Evolutionary conservation across 2,329 filamentous ascomycete genomes (phyloP), one percentile per base, ranked within the genome.

Genomic region (Verticillium dahliae): DNA sequence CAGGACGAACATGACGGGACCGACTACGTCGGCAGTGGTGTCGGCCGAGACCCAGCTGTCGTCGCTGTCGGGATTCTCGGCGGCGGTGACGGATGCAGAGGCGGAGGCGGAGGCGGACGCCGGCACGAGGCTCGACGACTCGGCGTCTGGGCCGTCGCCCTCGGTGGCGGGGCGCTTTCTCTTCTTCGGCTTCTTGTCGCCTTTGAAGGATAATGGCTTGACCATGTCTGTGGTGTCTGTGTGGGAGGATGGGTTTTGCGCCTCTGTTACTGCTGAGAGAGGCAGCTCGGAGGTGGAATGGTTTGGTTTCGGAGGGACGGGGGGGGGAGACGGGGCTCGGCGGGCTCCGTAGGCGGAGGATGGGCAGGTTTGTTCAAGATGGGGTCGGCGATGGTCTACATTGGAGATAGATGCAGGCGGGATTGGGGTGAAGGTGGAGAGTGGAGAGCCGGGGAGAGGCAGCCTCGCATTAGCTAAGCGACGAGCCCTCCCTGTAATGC

Each of bases 101-200:
- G 63, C 11, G 41, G 35, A 61, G 60, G 65, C 64, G 56, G 61
- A 45, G 56, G 31, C 60, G 63, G 65, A 67, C 59, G 64, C 60
- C 59, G 58, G 61, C 34, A n/a, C 73, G 18, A 50, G n/a, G 18
- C 45, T 50, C 4, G 45, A 50, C 2, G 18, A 22, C 5, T 50
- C 45, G 45, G 45, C 6, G 4, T 27, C 45, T 22, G 45, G 45
- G 13, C 75, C 73, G 34, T 79, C 75, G 63, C 81, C 77, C 54
- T 85, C 80, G 54, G 78, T 78, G 59, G 81, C 79, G 57, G 83
- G 77, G 68, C 90, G 87, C 83, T 97, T 97, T 74, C 92, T 85
- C 81, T 97, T 97, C 77, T 95, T 97, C 63, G 85, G 79, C 78
- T 95, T 95, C 77, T 96, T 97, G 78, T 99, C 95, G 81, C 95